Evolutionary conservation across 78 protist species (phyloP).

Genomic region (Corallochytrium limacisporum): DNA sequence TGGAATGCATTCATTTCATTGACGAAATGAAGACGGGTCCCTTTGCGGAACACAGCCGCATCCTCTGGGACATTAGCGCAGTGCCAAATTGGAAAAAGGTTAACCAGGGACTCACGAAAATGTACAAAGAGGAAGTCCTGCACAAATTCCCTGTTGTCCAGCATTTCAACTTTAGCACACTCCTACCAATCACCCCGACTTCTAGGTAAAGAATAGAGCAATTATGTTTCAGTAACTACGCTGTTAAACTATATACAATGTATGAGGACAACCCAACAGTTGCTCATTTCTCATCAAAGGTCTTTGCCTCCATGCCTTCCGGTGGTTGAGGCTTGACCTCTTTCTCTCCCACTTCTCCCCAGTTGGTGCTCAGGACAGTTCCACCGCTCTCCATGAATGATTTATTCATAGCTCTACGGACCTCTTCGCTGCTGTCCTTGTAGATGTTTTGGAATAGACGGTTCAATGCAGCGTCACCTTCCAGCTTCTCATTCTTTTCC

Average conservation of each 20-base stretch:
- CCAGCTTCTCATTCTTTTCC: conserved; percentile 34
- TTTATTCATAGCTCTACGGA: conserved; percentile 59
- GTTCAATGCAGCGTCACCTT: conserved; percentile 44
- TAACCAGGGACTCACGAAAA: conserved; percentile 54
- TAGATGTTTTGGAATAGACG: conserved; percentile 48
- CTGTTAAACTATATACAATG: too few relatives aligned
- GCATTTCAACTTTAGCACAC: conserved; percentile 71
- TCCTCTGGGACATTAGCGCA: conserved; percentile 48
- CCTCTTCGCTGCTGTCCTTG: neutral
- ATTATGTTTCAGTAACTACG: too few relatives aligned
- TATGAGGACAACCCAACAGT: too few relatives aligned
- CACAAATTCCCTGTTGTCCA: conserved; percentile 71
- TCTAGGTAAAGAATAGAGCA: too few relatives aligned
- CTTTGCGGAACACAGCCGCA: conserved; percentile 64
- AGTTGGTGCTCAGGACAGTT: conserved; percentile 70
- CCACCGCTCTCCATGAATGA: conserved; percentile 61
- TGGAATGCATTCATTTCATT: conserved; percentile 34
- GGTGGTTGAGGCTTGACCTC: conserved; percentile 32
- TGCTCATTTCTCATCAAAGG: too few relatives aligned
- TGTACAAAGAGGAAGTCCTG: conserved; percentile 69
- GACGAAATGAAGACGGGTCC: conserved; percentile 48
- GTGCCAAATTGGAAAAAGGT: conserved; percentile 39
- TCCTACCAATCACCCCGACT: conserved; percentile 30
- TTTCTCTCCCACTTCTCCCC: conserved; percentile 52
- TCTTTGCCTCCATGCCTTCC: conserved; percentile 22